A percentile compares a stretch with the other conserved stretches of the same genome.
phyloP scores from a whole-genome alignment of 371 early-diverging fungal genomes.

The Rhizopus sp. region DNA sequence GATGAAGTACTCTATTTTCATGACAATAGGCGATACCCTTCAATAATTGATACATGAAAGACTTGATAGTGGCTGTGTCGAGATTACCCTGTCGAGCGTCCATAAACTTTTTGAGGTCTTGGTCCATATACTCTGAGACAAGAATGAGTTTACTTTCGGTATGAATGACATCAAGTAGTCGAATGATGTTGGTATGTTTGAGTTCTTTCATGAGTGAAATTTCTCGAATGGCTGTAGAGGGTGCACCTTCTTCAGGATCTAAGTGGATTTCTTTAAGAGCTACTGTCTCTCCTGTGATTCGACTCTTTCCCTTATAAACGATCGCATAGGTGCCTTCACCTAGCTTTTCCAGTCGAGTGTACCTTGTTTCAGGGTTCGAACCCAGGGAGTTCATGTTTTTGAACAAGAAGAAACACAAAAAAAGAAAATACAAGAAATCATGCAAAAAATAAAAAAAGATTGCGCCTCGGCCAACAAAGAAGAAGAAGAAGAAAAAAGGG shows the following conservation, averaged over 20 bases:
- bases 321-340: constrained; percentile 99
- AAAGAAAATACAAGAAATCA: no score
- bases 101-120: constrained; percentile 97
- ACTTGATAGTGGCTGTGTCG: constrained; percentile 70
- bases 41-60: constrained; percentile 88
- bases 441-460: no score
- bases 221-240: constrained; percentile 96
- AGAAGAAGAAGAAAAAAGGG: no score
- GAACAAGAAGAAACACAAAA: no score
- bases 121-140: constrained; percentile 99
- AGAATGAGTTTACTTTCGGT: constrained; percentile 96
- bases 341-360: constrained; percentile 87
- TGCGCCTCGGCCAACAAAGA: no score
- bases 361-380: constrained; percentile 52
- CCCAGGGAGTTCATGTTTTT: no score
- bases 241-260: constrained; percentile 93
- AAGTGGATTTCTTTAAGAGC: constrained; percentile 97
- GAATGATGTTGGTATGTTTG: constrained; percentile 88
- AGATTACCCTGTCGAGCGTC: constrained; percentile 75
- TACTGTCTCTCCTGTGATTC: constrained; percentile 87
- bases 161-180: constrained; percentile 97
- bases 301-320: constrained; percentile 97
- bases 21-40: constrained; percentile 95
- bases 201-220: constrained; percentile 96
- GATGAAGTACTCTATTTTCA: constrained; percentile 92